Base-by-base conservation (phyloP, 805 yeast species). In the Kuraishia hungarica region DNA sequence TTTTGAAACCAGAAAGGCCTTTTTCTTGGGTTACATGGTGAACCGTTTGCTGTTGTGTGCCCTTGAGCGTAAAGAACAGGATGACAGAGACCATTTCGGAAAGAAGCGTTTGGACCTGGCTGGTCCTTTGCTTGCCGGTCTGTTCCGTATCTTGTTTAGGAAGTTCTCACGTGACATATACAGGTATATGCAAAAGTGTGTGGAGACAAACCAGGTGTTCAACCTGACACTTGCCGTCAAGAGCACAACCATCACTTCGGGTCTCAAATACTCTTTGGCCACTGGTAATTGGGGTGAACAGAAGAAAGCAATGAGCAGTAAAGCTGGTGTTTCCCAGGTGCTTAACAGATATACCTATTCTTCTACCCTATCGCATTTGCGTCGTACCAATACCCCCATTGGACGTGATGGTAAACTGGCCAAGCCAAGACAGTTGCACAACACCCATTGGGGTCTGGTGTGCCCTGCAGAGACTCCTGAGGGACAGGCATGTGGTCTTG, bases 231-330 rank as follows among this genome's bases (percentile, higher is more conserved):
- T 94, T 66, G 99, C 99, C 47, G 97, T 94, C 62, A 93, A 94
- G 75, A 90, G 97, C 19, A 92, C 92, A 62, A 94, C 98, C 2
- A 90, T 94, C 64, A 94, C 99, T 46, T 93, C 96, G 58, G 99
- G 99, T 69, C 81, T 94, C 72, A 89, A 96, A 69, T 94, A 94
- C 73, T 94, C 99, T 47, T 79, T 94, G 67, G 99, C 99, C 54
- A 94, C 99, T 17, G 99, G 99, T 79, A 94, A 94, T 76, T 94
- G 99, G 99, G 99, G 99, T 77, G 99, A 94, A 73, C 99, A 94
- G 72, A 93, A 92, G 85, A 94, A 94, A 72, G 97, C 98, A 15
- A 94, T 94, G 99, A 85, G 94, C 58, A 86, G 97, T 20, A 86
- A 97, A 72, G 99, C 99, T 5, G 99, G 99, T 82, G 99, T 96